Conservation (phyloP, 768 basidiomycete genomes). For the Scleroderma bovista region DNA sequence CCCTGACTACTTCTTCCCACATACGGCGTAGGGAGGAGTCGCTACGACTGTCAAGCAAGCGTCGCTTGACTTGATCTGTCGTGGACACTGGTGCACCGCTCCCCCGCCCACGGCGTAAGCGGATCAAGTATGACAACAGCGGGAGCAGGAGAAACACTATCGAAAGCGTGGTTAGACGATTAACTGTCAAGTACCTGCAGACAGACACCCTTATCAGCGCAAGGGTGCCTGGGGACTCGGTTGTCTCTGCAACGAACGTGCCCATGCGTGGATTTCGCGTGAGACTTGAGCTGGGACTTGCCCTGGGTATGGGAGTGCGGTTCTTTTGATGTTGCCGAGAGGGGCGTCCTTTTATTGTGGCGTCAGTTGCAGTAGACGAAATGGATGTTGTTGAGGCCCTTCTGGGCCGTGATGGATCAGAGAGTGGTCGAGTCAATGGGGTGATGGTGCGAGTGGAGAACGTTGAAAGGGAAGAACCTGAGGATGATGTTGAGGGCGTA, state of each 20-base stretch:
- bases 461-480: slow-evolving; percentile 62
- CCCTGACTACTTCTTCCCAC: slow-evolving; percentile 49
- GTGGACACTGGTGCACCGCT: slow-evolving; percentile 28
- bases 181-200: slow-evolving; percentile 40
- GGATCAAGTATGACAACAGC: slow-evolving; percentile 43
- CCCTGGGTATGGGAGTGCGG: slow-evolving; percentile 6
- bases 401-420: slow-evolving; percentile 8
- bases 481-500: slow-evolving; percentile 53
- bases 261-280: slow-evolving; percentile 7
- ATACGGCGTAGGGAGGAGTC: slow-evolving; percentile 34
- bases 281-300: slow-evolving; percentile 11
- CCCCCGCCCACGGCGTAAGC: slow-evolving; percentile 40
- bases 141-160: slow-evolving; percentile 39
- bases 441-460: slow-evolving; percentile 69
- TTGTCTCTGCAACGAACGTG: slow-evolving; percentile 7
- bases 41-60: slow-evolving; percentile 40
- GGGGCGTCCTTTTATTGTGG: slow-evolving; percentile 20
- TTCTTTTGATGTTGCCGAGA: slow-evolving; percentile 6
- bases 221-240: slow-evolving; percentile 22
- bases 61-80: slow-evolving; percentile 53
- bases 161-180: slow-evolving; percentile 44
- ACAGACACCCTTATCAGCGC: slow-evolving; percentile 46
- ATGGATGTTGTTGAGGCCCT: slow-evolving; percentile 14
- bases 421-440: slow-evolving; percentile 29
- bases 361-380: slow-evolving; percentile 19